These are phyloP conservation scores for Monosporascus sp. DNA, from an alignment of 2,329 filamentous ascomycete genomes.

Conservation along the genomic window DNA sequence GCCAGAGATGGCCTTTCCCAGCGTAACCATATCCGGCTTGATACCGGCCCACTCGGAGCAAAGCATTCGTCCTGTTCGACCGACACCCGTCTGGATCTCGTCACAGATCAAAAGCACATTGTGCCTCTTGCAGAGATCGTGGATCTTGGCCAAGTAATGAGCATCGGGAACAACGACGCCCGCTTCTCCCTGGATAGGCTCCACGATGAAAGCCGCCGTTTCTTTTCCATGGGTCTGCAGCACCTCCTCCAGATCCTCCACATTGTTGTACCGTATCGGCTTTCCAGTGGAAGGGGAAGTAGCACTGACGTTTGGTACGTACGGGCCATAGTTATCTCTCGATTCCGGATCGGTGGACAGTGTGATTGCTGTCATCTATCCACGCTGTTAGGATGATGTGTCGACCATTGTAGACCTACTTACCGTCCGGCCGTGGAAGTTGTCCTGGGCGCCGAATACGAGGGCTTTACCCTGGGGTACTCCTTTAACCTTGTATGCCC, in stretches of 20 bases:
- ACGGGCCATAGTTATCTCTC: constrained; percentile 93
- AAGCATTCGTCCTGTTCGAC: constrained; percentile 87
- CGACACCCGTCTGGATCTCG: constrained; percentile 97
- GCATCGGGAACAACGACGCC: constrained; percentile 93
- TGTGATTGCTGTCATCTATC: constrained; percentile 85
- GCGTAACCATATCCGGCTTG: constrained; percentile 88
- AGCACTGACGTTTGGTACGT: constrained; percentile 82
- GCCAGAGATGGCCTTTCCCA: constrained; percentile 96
- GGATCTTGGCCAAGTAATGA: constrained; percentile 74
- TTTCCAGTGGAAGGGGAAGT: constrained; percentile 68
- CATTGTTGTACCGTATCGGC: constrained; percentile 80
- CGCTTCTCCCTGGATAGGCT: constrained; percentile 96
- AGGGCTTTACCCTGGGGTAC: constrained; percentile 80
- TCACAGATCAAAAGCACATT: constrained; percentile 96
- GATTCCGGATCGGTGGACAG: constrained; percentile 95
- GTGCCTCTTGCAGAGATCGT: constrained; percentile 86
- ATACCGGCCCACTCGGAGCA: constrained; percentile 93
- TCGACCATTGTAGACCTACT: constrained; percentile 27
- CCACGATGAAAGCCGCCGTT: constrained; percentile 87
- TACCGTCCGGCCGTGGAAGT: constrained; percentile 95
- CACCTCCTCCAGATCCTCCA: constrained; percentile 71
- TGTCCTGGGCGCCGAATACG: constrained; percentile 79
- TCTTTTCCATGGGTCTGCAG: constrained; percentile 77
- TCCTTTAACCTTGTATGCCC: constrained; percentile 94
- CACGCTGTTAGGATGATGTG: constrained; percentile 8